Evolutionary conservation across 371 early-diverging fungal genomes (phyloP), one percentile per base, ranked within the genome.

Genomic region (Umbelopsis sp.): DNA sequence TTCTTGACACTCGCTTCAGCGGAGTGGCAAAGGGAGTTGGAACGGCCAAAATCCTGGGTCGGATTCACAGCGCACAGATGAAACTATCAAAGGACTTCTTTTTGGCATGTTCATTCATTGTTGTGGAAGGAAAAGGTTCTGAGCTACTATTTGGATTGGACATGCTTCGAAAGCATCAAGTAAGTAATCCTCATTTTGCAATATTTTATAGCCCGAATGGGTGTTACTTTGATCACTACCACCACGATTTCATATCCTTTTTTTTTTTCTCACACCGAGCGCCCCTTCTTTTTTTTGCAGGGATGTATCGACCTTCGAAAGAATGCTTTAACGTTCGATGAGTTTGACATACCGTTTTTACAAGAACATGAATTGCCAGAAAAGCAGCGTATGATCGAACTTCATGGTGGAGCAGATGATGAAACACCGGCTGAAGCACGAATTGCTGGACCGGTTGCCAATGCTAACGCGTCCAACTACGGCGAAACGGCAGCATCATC

Each of bases 11-110:
- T 24, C 88, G 97, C 18, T 98, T 96, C 72, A 86, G 87, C 6
- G 98, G 99, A 44, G 84, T 94, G 64, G 99, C 99, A 1, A 86
- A 89, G 32, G 99, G 99, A 29, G 99, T 99, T 0, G 98, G 98
- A 32, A 93, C 92, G 1, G 96, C 96, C 18, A 97, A 96, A 75
- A 97, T 98, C 66, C 69, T 97, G 9, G 99, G 99, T 16, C 87
- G 98, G 24, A 90, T 99, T 45, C 99, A 99, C 75, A 87, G 89
- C 48, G 94, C 96, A 2, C 89, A 90, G 65, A 87, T 99, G 80
- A 87, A 91, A 65, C 74, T 99, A 9, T 89, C 89, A 10, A 77
- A 81, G 65, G 86, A 85, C 52, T 86, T 91, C 67, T 88, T 86
- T 66, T 80, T 97, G 57, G 85, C 90, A 12, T 96, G 97, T 73